A percentile compares a stretch with the other conserved stretches of the same genome.
Conservation (phyloP, 257 asterid genomes). For the Solanum peruvianum region DNA sequence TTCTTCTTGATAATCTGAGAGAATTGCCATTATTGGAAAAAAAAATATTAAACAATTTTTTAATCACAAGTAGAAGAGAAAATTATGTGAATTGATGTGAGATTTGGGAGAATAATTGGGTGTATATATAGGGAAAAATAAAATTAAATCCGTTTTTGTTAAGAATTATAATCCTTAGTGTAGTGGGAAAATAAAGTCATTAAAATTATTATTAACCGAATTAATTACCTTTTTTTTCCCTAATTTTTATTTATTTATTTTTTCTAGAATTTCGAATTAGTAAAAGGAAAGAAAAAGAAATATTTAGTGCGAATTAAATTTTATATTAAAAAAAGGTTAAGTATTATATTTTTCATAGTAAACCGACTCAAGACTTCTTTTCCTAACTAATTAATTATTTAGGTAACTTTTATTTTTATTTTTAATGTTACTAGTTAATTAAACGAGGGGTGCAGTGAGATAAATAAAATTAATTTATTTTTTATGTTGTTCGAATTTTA, state of each 20-base stretch:
- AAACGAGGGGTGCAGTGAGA: too few relatives aligned
- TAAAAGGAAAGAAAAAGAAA: not conserved
- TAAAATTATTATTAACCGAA: not conserved
- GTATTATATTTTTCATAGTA: not conserved
- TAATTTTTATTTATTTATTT: not conserved
- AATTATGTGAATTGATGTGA: not conserved
- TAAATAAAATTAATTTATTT: too few relatives aligned
- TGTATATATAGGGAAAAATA: not conserved
- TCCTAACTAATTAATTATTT: too few relatives aligned
- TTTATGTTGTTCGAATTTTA: rapidly evolving
- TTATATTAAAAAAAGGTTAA: not conserved
- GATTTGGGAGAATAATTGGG: not conserved
- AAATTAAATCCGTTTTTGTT: not conserved
- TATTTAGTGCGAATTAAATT: not conserved
- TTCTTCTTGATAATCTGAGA: not conserved
- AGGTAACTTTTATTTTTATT: not conserved
- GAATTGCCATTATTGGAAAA: not conserved
- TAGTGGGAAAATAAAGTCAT: not conserved
- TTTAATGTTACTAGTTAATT: not conserved
- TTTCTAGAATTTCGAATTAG: not conserved
- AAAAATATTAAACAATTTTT: not conserved
- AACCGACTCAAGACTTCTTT: not conserved
- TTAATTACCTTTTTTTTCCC: not conserved
- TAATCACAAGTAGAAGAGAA: not conserved
- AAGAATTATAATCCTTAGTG: not conserved